phyloP scores from a whole-genome alignment of 257 asterid species.

The Orobanche coerulescens region DNA sequence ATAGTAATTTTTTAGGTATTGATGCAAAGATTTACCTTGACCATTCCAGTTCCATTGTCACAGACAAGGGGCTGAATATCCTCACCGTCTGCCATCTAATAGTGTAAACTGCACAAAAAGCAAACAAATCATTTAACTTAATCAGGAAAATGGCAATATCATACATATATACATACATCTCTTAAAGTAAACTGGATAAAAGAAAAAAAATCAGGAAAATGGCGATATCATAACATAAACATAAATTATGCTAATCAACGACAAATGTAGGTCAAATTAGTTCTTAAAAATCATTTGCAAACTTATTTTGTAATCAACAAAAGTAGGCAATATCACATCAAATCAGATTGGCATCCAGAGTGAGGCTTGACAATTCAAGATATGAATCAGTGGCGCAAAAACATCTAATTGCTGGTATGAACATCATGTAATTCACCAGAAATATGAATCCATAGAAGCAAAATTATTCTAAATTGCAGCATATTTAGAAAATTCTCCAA shows the following conservation, averaged over 20 bases:
- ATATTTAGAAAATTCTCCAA: conserved; percentile 5
- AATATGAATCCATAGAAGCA: neutral
- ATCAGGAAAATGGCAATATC: neutral
- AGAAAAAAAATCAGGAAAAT: neutral
- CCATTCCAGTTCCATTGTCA: conserved; percentile 60
- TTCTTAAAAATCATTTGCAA: neutral
- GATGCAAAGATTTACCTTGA: conserved; percentile 33
- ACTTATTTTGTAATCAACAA: neutral
- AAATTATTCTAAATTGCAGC: neutral
- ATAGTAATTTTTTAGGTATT: neutral
- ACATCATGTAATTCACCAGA: neutral
- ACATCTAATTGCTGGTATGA: too few species aligned
- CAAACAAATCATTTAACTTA: neutral
- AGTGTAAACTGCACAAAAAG: conserved; percentile 15
- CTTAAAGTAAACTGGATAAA: too few species aligned
- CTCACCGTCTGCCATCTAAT: conserved; percentile 43
- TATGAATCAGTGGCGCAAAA: neutral
- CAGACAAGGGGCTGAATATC: conserved; percentile 52
- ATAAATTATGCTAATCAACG: neutral
- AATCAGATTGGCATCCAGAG: neutral
- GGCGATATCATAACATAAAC: neutral
- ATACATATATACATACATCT: too few species aligned
- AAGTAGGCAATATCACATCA: neutral
- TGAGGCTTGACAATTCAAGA: conserved; percentile 1
- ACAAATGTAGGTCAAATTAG: neutral